Evolutionary conservation across 768 basidiomycete genomes (phyloP).

Genomic region (Daedaleopsis sinensis): DNA sequence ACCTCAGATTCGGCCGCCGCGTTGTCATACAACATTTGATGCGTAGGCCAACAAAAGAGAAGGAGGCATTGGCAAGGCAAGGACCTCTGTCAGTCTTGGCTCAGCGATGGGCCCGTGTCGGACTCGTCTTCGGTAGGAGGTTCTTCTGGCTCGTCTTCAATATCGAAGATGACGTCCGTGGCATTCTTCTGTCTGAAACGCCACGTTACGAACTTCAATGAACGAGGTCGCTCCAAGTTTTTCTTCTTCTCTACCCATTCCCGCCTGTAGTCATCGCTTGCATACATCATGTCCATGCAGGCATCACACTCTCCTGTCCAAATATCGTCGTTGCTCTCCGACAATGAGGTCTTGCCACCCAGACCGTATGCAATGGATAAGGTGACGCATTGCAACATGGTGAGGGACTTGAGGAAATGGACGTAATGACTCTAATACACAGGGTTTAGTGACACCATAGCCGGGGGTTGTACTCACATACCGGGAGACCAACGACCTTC

Average conservation of each 20-base stretch:
- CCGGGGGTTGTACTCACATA: neutral
- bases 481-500: constrained; percentile 20
- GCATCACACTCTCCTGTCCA: constrained; percentile 24
- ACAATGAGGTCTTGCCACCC: constrained; percentile 2
- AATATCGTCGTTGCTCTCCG: neutral
- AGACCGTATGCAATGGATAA: constrained; percentile 14
- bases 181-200: constrained; percentile 11
- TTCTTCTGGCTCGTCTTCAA: constrained; percentile 2
- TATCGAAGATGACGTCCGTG: constrained; percentile 1
- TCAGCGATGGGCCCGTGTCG: neutral
- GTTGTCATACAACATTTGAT: too few relatives aligned
- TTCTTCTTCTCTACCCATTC: constrained; percentile 19
- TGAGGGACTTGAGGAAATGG: constrained; percentile 4
- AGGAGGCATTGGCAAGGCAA: too few relatives aligned
- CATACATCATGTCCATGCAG: constrained; percentile 19
- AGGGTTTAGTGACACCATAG: neutral
- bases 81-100: too few relatives aligned
- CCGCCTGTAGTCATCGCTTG: neutral
- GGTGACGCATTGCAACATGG: constrained; percentile 4
- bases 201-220: constrained; percentile 17
- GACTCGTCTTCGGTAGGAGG: neutral
- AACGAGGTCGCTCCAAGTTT: constrained; percentile 5
- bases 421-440: constrained; percentile 11
- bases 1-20: too few relatives aligned
- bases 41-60: too few relatives aligned